Conservation (phyloP, 306 rosid genomes). For the Gynostemma pentaphyllum region DNA sequence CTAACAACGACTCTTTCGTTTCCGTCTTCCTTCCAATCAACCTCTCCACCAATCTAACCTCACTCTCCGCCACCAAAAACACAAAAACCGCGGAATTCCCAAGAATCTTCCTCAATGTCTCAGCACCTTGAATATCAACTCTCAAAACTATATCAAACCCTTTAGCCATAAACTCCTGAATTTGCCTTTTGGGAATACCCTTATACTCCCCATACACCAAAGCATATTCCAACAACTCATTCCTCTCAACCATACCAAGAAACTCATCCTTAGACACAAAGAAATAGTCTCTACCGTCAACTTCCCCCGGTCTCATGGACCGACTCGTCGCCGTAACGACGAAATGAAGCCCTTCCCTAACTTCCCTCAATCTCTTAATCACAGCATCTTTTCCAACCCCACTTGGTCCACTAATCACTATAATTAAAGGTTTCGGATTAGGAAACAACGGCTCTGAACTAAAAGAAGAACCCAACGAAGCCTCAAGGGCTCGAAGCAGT, state of each 20-base stretch:
- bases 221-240: constrained; percentile 77
- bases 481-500: constrained; percentile 59
- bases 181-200: constrained; percentile 84
- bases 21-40: constrained; percentile 70
- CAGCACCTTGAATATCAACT: constrained; percentile 90
- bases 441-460: constrained; percentile 44
- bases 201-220: constrained; percentile 86
- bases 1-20: constrained; percentile 57
- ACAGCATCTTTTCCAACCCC: constrained; percentile 94
- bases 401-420: constrained; percentile 85
- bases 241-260: constrained; percentile 36
- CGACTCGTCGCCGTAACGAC: constrained; percentile 82
- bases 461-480: constrained; percentile 59
- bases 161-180: constrained; percentile 57
- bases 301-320: constrained; percentile 46
- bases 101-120: constrained; percentile 52
- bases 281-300: constrained; percentile 56
- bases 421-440: constrained; percentile 47
- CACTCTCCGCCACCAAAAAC: constrained; percentile 72
- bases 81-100: constrained; percentile 71
- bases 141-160: constrained; percentile 68
- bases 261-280: constrained; percentile 72
- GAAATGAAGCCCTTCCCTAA: constrained; percentile 50
- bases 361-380: constrained; percentile 40
- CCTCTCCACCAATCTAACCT: constrained; percentile 69